These are phyloP conservation scores for Boletus tomentosulus DNA, from an alignment of 768 basidiomycete genomes.

Conservation along the genomic window DNA sequence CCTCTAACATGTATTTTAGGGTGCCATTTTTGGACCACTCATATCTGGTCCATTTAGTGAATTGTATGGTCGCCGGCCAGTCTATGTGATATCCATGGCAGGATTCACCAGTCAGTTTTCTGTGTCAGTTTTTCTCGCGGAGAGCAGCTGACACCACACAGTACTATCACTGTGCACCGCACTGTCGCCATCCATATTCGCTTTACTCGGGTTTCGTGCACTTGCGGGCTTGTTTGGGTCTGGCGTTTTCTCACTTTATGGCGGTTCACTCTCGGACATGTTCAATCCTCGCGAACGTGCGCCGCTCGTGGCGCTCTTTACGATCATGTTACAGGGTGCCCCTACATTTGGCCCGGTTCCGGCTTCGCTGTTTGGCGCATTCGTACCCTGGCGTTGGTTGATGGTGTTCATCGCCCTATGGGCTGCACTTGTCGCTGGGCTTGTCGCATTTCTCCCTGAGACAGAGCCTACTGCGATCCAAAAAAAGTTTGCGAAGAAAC, in stretches of 20 bases:
- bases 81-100: slow-evolving; percentile 17
- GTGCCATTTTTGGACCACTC: slow-evolving; percentile 24
- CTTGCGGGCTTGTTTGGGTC: slow-evolving; percentile 24
- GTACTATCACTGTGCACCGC: slow-evolving; percentile 23
- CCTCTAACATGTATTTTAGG: slow-evolving; percentile 6
- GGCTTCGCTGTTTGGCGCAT: slow-evolving; percentile 17
- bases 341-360: slow-evolving; percentile 28
- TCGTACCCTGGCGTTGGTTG: slow-evolving; percentile 26
- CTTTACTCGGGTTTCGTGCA: slow-evolving; percentile 16
- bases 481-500: slow-evolving; percentile 12
- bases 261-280: slow-evolving; percentile 29
- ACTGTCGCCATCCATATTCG: slow-evolving; percentile 20
- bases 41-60: slow-evolving; percentile 25
- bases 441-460: slow-evolving; percentile 21
- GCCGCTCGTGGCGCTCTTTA: slow-evolving; percentile 28
- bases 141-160: slow-evolving; percentile 8
- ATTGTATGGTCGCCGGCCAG: slow-evolving; percentile 21
- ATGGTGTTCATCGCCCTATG: slow-evolving; percentile 25
- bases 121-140: neutral
- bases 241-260: slow-evolving; percentile 27
- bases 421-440: slow-evolving; percentile 15
- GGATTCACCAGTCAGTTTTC: slow-evolving; percentile 21
- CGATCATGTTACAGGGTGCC: slow-evolving; percentile 27
- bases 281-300: slow-evolving; percentile 27
- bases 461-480: slow-evolving; percentile 22